phyloP scores from a whole-genome alignment of 2,329 filamentous ascomycete species.

The Scytalidium sp. region DNA sequence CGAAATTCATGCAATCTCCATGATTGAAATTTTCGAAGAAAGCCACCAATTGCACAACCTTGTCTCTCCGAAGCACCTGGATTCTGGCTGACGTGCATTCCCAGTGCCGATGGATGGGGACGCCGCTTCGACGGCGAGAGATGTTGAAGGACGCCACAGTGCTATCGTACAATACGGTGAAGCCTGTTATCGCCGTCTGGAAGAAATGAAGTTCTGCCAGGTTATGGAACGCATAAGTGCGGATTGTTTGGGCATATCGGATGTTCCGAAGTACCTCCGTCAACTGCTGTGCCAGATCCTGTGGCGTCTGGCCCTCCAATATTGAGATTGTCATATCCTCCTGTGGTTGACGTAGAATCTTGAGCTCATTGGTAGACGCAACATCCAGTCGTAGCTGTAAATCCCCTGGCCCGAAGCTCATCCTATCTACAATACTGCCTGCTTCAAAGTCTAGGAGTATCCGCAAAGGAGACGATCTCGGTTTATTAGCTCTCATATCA shows the following conservation, averaged over 20 bases:
- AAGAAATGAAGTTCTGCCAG: slow-evolving; percentile 73
- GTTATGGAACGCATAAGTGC: slow-evolving; percentile 67
- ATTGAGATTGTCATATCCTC: slow-evolving; percentile 74
- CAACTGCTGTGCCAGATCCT: slow-evolving; percentile 61
- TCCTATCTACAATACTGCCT: slow-evolving; percentile 76
- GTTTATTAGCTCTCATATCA: slow-evolving; percentile 58
- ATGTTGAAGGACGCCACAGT: slow-evolving; percentile 75
- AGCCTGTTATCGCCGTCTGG: slow-evolving; percentile 76
- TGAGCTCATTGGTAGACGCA: slow-evolving; percentile 55
- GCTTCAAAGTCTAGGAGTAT: slow-evolving; percentile 73
- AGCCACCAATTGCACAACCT: slow-evolving; percentile 72
- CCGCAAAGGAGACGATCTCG: slow-evolving; percentile 73
- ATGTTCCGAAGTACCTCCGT: slow-evolving; percentile 45
- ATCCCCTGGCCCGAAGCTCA: slow-evolving; percentile 79
- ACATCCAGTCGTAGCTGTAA: slow-evolving; percentile 65
- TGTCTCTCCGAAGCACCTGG: slow-evolving; percentile 76
- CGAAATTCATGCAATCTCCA: slow-evolving; percentile 85
- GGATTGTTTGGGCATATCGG: slow-evolving; percentile 59
- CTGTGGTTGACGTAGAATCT: slow-evolving; percentile 70
- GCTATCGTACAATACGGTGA: slow-evolving; percentile 70
- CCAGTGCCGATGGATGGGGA: slow-evolving; percentile 93
- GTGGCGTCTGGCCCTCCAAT: slow-evolving; percentile 61
- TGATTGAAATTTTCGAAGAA: slow-evolving; percentile 89
- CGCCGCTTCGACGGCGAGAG: slow-evolving; percentile 80
- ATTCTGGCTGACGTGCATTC: slow-evolving; percentile 77